Conservation (phyloP, 2,329 filamentous ascomycete genomes). For the Ophiocordyceps sinensis region DNA sequence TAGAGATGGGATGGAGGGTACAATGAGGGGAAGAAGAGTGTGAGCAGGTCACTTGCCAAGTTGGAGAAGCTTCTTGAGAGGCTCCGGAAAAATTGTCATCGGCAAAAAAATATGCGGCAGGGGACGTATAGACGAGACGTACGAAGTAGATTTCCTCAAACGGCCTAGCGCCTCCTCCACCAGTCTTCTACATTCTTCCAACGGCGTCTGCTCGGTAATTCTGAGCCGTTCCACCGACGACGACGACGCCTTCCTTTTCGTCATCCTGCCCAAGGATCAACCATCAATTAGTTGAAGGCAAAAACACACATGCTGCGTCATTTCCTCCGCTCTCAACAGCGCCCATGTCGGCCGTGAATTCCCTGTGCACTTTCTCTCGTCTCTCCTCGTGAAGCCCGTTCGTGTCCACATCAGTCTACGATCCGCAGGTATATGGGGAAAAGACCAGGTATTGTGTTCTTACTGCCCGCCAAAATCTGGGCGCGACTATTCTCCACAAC, state of each 20-base stretch:
- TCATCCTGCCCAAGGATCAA: background rate
- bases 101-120: slow-evolving; percentile 24
- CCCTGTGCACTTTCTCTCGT: too few species aligned
- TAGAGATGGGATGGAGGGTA: slow-evolving; percentile 5
- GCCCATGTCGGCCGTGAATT: too few species aligned
- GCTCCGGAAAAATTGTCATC: slow-evolving; percentile 27
- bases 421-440: too few species aligned
- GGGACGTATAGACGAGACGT: slow-evolving; percentile 14
- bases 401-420: too few species aligned
- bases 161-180: slow-evolving; percentile 13
- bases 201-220: slow-evolving; percentile 11
- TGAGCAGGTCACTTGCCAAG: slow-evolving; percentile 5
- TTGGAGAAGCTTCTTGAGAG: slow-evolving; percentile 6
- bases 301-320: too few species aligned
- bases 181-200: slow-evolving; percentile 23
- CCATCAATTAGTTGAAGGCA: too few species aligned
- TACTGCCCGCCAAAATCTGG: too few species aligned
- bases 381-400: too few species aligned
- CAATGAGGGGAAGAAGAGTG: slow-evolving; percentile 5
- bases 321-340: too few species aligned
- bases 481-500: too few species aligned
- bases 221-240: background rate
- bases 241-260: background rate
- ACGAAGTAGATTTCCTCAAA: slow-evolving; percentile 13
- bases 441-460: too few species aligned